phyloP scores from a whole-genome alignment of 2,329 filamentous ascomycete species.

The Hysterium pulicare region DNA sequence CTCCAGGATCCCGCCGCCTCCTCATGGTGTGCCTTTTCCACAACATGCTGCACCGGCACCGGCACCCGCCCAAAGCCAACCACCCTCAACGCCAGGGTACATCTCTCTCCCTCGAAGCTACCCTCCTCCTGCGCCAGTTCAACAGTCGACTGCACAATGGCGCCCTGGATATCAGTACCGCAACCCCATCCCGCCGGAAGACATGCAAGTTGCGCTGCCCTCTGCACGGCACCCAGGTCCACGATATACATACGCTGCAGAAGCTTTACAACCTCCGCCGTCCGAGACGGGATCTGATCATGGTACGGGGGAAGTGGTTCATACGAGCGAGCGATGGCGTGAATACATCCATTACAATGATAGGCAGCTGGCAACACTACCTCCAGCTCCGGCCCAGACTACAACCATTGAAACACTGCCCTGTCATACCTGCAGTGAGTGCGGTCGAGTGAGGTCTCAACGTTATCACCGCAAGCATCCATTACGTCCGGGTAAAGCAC shows the following conservation, averaged over 20 bases:
- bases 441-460: conserved; percentile 30
- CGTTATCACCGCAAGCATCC: conserved; percentile 35
- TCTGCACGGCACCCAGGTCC: background rate
- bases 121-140: too few species aligned
- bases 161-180: conserved; percentile 1
- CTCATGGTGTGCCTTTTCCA: background rate
- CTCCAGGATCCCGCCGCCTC: background rate
- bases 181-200: background rate
- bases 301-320: too few species aligned
- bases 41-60: conserved; percentile 15
- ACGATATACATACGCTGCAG: too few species aligned
- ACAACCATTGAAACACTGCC: conserved; percentile 16
- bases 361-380: conserved; percentile 2
- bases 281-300: conserved; percentile 1
- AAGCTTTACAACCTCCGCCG: conserved; percentile 7
- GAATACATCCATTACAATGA: too few species aligned
- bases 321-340: too few species aligned
- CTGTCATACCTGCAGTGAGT: conserved; percentile 35
- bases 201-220: background rate
- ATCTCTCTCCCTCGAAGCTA: conserved; percentile 1
- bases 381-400: conserved; percentile 8
- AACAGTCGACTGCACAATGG: background rate
- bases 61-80: conserved; percentile 26
- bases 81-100: conserved; percentile 3
- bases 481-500: conserved; percentile 28